These are phyloP conservation scores for Phlebopus sp. DNA, from an alignment of 1,284 basidiomycete species.

Conservation along the genomic window DNA sequence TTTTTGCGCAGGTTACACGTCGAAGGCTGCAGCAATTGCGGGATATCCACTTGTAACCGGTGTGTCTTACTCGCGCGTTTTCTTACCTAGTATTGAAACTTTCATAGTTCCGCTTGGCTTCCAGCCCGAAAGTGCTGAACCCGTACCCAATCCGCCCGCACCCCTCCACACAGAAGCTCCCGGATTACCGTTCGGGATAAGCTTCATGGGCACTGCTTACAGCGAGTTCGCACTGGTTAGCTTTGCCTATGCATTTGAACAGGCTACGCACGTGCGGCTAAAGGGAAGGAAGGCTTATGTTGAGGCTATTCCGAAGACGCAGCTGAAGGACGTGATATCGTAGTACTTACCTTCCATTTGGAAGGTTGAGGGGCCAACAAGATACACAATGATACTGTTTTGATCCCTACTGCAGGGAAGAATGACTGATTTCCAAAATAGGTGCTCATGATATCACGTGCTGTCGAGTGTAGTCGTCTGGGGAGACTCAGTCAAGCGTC, in stretches of 20 bases:
- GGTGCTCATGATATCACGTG: not conserved
- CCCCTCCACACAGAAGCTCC: slow-evolving; percentile 33
- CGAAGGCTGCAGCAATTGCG: slow-evolving; percentile 25
- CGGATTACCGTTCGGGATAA: slow-evolving; percentile 48
- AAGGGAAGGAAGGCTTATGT: slow-evolving; percentile 25
- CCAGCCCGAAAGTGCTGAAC: slow-evolving; percentile 29
- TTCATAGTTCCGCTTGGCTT: slow-evolving; percentile 48
- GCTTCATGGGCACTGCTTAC: slow-evolving; percentile 50
- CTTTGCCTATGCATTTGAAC: slow-evolving; percentile 54
- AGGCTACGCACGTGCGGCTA: slow-evolving; percentile 46
- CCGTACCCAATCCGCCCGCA: slow-evolving; percentile 30
- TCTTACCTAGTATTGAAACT: not conserved
- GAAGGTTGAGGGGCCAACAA: too few species aligned
- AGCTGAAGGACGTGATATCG: slow-evolving; percentile 20
- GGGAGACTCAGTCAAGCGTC: not conserved
- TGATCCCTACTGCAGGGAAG: too few species aligned
- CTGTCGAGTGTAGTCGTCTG: not conserved
- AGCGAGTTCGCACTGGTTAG: slow-evolving; percentile 47
- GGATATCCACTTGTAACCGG: slow-evolving; percentile 27
- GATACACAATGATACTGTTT: too few species aligned
- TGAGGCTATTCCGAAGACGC: slow-evolving; percentile 23
- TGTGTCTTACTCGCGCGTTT: slow-evolving; percentile 2
- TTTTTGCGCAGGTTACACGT: slow-evolving; percentile 8
- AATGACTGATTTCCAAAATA: too few species aligned
- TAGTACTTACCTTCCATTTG: not conserved